Base-by-base conservation (phyloP, 768 basidiomycete species). In the Suillus clintonianus region DNA sequence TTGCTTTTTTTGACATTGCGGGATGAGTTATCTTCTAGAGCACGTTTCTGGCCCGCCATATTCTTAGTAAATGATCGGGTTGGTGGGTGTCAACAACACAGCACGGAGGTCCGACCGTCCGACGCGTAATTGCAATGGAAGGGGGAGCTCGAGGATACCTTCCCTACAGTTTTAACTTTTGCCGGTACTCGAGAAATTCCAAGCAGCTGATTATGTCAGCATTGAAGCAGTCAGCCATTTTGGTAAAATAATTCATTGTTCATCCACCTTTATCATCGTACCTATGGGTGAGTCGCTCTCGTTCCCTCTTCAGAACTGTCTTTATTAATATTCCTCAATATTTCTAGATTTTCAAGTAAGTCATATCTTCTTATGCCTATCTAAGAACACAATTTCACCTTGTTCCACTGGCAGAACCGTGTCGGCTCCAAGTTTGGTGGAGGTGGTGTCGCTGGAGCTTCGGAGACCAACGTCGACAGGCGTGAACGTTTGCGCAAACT, bases 381-480 rank as follows among this genome's bases (percentile, higher is more conserved):
- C 19, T 22, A 0, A 32, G 34, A 24, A 19, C 17, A 27, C 32
- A 14, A 39, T 45, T 42, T 70, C 15, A 72, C 61, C 39, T 57
- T 59, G 2, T 10, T 53, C 27, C 70, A 27, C 27, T 27, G 27
- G 27, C 27, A 96, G 92, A 97, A 96, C 81, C 93, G 94, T 68
- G 94, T 97, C 36, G 94, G 94, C 34, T 94, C 92, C 58, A 97
- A 97, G 77, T 97, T 97, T 69, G 95, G 95, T 64, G 95, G 95
- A 53, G 95, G 95, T 74, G 95, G 95, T 81, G 93, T 96, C 60
- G 97, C 97, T 47, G 95, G 97, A 37, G 94, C 92, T 14, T 94
- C 92, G 32, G 97, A 99, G 80, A 90, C 90, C 41, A 97, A 98
- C 73, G 90, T 99, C 19, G 97, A 99, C 81, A 82, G 97, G 65